Conservation (phyloP, 2,329 filamentous ascomycete genomes). For the Botrytis cinerea region DNA sequence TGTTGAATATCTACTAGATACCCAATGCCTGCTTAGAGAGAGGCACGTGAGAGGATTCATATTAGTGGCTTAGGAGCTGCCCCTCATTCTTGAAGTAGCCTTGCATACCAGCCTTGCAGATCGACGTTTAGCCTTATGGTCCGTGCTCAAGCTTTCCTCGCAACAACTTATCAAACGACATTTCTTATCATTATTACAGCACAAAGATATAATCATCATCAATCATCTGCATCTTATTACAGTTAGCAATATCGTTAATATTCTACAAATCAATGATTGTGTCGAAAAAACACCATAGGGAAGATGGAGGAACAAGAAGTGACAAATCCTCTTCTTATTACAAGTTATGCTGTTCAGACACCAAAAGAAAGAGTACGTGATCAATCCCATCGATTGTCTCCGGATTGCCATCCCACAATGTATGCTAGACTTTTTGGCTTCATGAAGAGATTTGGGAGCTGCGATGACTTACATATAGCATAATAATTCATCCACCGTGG, state of each 20-base stretch:
- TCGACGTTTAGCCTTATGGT: neutral
- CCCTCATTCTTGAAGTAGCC: neutral
- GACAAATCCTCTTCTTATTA: neutral
- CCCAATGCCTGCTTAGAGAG: neutral
- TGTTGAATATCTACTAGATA: neutral
- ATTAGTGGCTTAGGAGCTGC: neutral
- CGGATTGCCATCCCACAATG: neutral
- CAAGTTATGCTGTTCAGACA: neutral
- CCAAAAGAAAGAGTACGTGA: slow-evolving; percentile 11
- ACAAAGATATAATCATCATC: neutral
- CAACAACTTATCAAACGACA: neutral
- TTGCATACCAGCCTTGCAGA: neutral
- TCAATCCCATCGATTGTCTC: neutral
- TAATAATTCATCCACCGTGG: neutral
- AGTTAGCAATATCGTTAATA: neutral
- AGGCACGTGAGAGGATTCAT: neutral
- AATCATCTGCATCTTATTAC: neutral
- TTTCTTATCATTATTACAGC: neutral
- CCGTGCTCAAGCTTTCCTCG: slow-evolving; percentile 15
- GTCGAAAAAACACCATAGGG: neutral
- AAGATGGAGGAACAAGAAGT: neutral
- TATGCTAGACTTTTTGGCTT: neutral
- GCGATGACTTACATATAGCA: neutral
- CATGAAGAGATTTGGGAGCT: neutral
- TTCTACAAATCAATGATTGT: neutral